These are phyloP conservation scores for Xanthoconium stramineum DNA, from an alignment of 768 basidiomycete species.

Conservation along the genomic window DNA sequence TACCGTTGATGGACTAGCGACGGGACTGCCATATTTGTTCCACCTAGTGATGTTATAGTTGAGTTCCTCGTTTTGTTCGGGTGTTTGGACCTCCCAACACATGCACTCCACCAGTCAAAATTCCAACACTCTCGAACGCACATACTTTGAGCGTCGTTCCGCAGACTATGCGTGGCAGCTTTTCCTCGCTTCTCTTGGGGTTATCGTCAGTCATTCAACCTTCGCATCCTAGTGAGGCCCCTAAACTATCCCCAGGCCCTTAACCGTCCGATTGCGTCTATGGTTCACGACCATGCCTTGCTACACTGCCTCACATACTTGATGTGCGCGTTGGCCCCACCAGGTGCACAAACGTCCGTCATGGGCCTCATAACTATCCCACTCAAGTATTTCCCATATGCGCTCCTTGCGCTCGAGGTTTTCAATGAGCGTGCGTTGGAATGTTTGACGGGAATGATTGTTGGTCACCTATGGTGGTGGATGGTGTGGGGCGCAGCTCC, in stretches of 20 bases:
- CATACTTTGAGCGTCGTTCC: slow-evolving; percentile 55
- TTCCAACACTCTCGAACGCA: slow-evolving; percentile 60
- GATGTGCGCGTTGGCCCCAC: slow-evolving; percentile 60
- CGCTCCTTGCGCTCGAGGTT: slow-evolving; percentile 70
- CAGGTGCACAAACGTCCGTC: slow-evolving; percentile 65
- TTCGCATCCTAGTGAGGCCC: not conserved
- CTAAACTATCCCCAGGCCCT: slow-evolving; percentile 34
- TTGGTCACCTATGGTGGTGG: slow-evolving; percentile 86
- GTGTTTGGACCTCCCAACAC: not conserved
- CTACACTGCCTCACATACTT: slow-evolving; percentile 69
- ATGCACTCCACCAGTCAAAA: slow-evolving; percentile 50
- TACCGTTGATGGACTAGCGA: slow-evolving; percentile 18
- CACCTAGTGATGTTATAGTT: slow-evolving; percentile 45
- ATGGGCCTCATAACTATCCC: slow-evolving; percentile 80
- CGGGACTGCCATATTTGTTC: slow-evolving; percentile 36
- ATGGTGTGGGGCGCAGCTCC: slow-evolving; percentile 50
- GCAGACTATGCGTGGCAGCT: slow-evolving; percentile 80
- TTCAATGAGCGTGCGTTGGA: slow-evolving; percentile 60
- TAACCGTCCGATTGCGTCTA: slow-evolving; percentile 58
- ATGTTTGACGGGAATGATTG: slow-evolving; percentile 64
- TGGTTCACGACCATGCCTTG: slow-evolving; percentile 61
- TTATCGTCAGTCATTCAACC: slow-evolving; percentile 50
- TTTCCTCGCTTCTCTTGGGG: slow-evolving; percentile 47
- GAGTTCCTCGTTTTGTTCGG: slow-evolving; percentile 7
- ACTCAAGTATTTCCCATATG: slow-evolving; percentile 68